Conservation (phyloP, 768 basidiomycete species). For the Sutorius australiensis region DNA sequence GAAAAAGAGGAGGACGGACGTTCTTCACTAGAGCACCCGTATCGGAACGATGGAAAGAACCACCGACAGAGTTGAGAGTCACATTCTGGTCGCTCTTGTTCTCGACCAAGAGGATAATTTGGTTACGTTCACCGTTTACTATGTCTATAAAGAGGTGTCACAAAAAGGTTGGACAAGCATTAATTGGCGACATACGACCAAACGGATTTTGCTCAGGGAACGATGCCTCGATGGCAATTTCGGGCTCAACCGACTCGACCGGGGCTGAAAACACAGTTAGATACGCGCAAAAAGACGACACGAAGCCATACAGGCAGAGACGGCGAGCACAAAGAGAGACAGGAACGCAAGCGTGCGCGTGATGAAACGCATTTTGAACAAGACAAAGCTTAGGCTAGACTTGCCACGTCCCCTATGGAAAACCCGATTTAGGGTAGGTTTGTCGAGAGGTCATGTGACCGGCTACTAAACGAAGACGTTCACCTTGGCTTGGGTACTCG, state of each 20-base stretch:
- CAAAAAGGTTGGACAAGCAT: background rate
- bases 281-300: background rate
- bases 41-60: constrained; percentile 65
- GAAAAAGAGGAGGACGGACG: constrained; percentile 37
- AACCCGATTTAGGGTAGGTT: constrained; percentile 27
- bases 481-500: no score
- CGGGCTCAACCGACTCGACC: constrained; percentile 44
- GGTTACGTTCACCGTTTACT: constrained; percentile 80
- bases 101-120: constrained; percentile 60
- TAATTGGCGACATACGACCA: constrained; percentile 53
- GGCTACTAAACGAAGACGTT: background rate
- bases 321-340: constrained; percentile 29
- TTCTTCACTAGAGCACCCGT: constrained; percentile 67
- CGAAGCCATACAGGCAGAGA: constrained; percentile 26
- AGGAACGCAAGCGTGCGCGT: constrained; percentile 25
- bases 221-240: constrained; percentile 48
- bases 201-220: constrained; percentile 75
- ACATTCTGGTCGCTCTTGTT: constrained; percentile 74
- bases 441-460: constrained; percentile 15
- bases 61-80: constrained; percentile 61
- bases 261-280: constrained; percentile 18
- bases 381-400: background rate
- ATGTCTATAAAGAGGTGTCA: constrained; percentile 50
- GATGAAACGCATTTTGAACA: constrained; percentile 33
- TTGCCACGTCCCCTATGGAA: constrained; percentile 27